These are phyloP conservation scores for Whalleya microplaca DNA, from an alignment of 2,329 filamentous ascomycete genomes.

Conservation along the genomic window DNA sequence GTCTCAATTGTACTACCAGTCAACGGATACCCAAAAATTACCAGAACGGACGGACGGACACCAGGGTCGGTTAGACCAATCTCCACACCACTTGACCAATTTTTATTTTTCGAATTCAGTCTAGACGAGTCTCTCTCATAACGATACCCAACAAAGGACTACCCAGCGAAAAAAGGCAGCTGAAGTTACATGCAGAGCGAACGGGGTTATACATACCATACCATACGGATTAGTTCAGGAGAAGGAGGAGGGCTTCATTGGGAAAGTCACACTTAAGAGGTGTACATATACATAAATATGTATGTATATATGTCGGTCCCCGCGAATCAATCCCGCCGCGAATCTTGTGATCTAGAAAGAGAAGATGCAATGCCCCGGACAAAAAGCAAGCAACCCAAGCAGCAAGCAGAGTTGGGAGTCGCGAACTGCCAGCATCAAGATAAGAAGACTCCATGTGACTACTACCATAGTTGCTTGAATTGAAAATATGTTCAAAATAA, in stretches of 20 bases:
- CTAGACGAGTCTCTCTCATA: conserved; percentile 12
- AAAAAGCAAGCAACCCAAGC: not conserved
- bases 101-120: conserved; percentile 2
- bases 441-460: not conserved
- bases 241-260: conserved; percentile 16
- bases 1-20: conserved; percentile 17
- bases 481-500: not conserved
- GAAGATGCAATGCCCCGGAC: not conserved
- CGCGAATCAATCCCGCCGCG: too few relatives aligned
- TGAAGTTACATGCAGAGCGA: conserved; percentile 11
- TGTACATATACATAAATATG: conserved; percentile 10
- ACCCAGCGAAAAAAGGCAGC: conserved; percentile 23
- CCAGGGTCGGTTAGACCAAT: conserved; percentile 24
- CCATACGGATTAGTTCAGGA: conserved; percentile 5
- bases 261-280: conserved; percentile 12
- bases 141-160: conserved; percentile 26
- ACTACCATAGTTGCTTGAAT: not conserved
- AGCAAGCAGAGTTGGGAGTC: not conserved
- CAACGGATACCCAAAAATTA: conserved; percentile 21
- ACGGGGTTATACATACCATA: conserved; percentile 4
- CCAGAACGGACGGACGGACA: conserved; percentile 5
- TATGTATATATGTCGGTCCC: not conserved
- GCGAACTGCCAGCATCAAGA: not conserved
- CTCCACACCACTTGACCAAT: conserved; percentile 24
- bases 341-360: not conserved